Conservation (phyloP, 805 yeast species). For the Phaffomyces antillensis region DNA sequence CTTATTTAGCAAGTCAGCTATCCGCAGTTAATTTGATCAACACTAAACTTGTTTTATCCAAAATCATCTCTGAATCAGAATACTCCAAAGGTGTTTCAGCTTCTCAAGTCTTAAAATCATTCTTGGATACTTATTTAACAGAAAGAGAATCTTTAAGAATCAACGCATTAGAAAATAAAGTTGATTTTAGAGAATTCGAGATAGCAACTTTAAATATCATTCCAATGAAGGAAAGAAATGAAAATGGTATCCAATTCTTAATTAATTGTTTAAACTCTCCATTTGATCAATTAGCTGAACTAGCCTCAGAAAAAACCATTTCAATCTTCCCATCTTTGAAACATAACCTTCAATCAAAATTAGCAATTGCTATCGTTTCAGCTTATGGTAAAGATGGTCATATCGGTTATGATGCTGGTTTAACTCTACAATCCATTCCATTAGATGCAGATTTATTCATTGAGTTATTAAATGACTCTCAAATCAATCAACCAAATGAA, state of each 20-base stretch:
- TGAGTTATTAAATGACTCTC: conserved; percentile 50
- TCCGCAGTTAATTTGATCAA: conserved; percentile 40
- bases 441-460: conserved; percentile 53
- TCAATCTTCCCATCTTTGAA: conserved; percentile 52
- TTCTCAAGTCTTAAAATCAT: conserved; percentile 40
- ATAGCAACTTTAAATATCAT: conserved; percentile 48
- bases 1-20: conserved; percentile 70
- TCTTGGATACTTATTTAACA: conserved; percentile 38
- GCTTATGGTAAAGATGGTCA: conserved; percentile 36
- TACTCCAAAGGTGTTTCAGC: conserved; percentile 36
- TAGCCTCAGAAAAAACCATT: conserved; percentile 45
- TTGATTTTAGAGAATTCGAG: conserved; percentile 52
- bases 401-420: conserved; percentile 44
- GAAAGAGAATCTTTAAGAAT: conserved; percentile 39
- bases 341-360: conserved; percentile 45
- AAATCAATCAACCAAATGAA: conserved; percentile 39
- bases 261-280: conserved; percentile 43
- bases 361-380: conserved; percentile 57
- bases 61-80: conserved; percentile 31
- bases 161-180: conserved; percentile 40
- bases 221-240: conserved; percentile 51
- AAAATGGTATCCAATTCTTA: conserved; percentile 53
- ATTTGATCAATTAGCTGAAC: conserved; percentile 35
- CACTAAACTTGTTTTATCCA: conserved; percentile 46
- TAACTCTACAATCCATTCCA: conserved; percentile 45